These are phyloP conservation scores for Hyphodiscus hymeniophilus DNA, from an alignment of 495 filamentous ascomycete species.

Conservation along the genomic window DNA sequence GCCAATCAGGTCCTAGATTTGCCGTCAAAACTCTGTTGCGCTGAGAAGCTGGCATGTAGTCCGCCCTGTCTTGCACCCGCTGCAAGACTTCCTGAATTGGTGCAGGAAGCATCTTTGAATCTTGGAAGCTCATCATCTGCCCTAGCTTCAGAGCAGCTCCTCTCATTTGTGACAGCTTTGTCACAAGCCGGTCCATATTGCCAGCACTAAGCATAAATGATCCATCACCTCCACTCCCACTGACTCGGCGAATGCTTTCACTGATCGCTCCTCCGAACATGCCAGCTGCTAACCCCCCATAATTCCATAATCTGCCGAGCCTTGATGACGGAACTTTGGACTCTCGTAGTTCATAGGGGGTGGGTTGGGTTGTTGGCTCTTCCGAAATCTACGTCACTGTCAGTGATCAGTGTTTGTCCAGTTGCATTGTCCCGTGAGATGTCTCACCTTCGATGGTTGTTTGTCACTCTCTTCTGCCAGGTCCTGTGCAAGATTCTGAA, in stretches of 20 bases:
- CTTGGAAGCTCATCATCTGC: constrained; percentile 97
- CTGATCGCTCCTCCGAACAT: constrained; percentile 93
- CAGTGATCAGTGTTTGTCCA: constrained; percentile 12
- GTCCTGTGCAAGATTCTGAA: not conserved
- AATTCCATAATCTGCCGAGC: constrained; percentile 85
- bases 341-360: constrained; percentile 67
- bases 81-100: constrained; percentile 81
- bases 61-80: constrained; percentile 90
- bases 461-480: not conserved
- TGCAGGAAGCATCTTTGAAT: constrained; percentile 88
- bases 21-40: constrained; percentile 70
- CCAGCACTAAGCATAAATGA: constrained; percentile 81
- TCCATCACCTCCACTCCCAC: constrained; percentile 44
- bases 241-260: constrained; percentile 68
- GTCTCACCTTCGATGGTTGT: constrained; percentile 2
- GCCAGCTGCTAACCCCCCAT: constrained; percentile 82
- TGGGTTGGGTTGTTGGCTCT: not conserved
- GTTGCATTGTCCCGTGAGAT: not conserved
- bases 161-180: constrained; percentile 90
- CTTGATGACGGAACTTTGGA: constrained; percentile 87
- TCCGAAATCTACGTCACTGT: constrained; percentile 11
- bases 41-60: constrained; percentile 95
- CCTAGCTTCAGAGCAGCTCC: constrained; percentile 97
- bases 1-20: constrained; percentile 81
- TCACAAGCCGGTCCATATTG: constrained; percentile 87